Evolutionary conservation across 176 grass and related monocot species (phyloP).

Genomic region (Aegilops bicornis): DNA sequence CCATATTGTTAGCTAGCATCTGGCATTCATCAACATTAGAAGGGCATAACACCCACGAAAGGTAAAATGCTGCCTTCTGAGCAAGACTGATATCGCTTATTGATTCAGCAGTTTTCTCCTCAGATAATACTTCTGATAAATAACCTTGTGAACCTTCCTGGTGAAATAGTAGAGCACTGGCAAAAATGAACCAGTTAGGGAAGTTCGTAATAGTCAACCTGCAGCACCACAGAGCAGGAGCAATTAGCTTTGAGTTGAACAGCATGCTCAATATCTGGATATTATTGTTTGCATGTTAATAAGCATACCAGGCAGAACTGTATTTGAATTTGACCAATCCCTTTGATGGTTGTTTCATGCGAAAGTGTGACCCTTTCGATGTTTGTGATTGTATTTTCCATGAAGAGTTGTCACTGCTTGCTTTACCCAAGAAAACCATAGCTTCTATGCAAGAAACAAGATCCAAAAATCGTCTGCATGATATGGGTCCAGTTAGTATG

Average conservation of each 20-base stretch:
- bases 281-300: not conserved
- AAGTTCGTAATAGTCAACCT: constrained; percentile 72
- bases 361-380: constrained; percentile 2
- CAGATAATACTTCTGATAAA: constrained; percentile 53
- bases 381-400: constrained; percentile 28
- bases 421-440: constrained; percentile 26
- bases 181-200: constrained; percentile 77
- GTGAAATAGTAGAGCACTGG: constrained; percentile 69
- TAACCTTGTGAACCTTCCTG: constrained; percentile 44
- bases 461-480: constrained; percentile 63
- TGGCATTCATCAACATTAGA: constrained; percentile 38
- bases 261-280: constrained; percentile 20
- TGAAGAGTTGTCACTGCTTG: constrained; percentile 3
- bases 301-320: constrained; percentile 75
- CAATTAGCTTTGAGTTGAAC: constrained; percentile 23
- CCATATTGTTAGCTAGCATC: constrained; percentile 54
- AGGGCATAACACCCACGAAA: constrained; percentile 71
- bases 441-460: constrained; percentile 60
- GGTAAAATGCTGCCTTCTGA: constrained; percentile 56
- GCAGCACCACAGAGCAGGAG: constrained; percentile 33
- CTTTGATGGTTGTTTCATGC: constrained; percentile 18
- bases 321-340: constrained; percentile 42
- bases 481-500: constrained; percentile 60
- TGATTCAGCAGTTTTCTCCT: constrained; percentile 46
- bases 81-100: constrained; percentile 45